Evolutionary conservation across 306 rosid genomes (phyloP), one percentile per base, ranked within the genome.

Genomic region (Acmispon strigosus): DNA sequence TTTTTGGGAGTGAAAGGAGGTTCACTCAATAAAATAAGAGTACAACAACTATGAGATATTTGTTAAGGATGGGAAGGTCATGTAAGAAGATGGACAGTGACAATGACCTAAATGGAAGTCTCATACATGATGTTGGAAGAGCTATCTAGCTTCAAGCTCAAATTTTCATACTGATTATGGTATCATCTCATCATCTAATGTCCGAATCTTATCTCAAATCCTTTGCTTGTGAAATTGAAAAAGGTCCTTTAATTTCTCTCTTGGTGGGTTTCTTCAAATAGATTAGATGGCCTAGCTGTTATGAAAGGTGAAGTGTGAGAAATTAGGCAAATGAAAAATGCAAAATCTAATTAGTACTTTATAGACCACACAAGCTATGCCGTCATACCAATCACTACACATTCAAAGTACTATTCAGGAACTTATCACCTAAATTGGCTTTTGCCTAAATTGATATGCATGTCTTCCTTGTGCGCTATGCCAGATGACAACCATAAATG

Each of bases 401-500:
- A 22, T 37, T 39, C 54, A 61, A 42, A 39, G 62, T 57, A 70
- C 65, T 60, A 27, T 70, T 75, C 29, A 45, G 65, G 39, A 61
- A 57, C 72, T 64, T 49, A 14, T 39, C 72, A 47, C 62, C 27
- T 65, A 73, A 66, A 64, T 52, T 63, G 76, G 84, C 11, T 70
- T 13, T 66, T 76, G 78, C 79, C 76, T 62, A 80, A 86, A 50
- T 70, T 62, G 83, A 80, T 53, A 74, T 73, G 66, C 37, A 32
- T 32, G 8, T 72, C 63, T 76, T 69, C 17, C 62, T 70, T 32
- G 70, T 63, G 69, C 73, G 39, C 7, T 54, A 50, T 64, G 80
- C 59, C 10, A 84, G 19, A 85, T 84, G 91, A 84, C 88, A 84
- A 76, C 27, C 79, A 65, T 19, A 72, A 72, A 44, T 45, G 67